phyloP scores from a whole-genome alignment of 768 basidiomycete genomes.

The Goffeauzyma gilvescens region DNA sequence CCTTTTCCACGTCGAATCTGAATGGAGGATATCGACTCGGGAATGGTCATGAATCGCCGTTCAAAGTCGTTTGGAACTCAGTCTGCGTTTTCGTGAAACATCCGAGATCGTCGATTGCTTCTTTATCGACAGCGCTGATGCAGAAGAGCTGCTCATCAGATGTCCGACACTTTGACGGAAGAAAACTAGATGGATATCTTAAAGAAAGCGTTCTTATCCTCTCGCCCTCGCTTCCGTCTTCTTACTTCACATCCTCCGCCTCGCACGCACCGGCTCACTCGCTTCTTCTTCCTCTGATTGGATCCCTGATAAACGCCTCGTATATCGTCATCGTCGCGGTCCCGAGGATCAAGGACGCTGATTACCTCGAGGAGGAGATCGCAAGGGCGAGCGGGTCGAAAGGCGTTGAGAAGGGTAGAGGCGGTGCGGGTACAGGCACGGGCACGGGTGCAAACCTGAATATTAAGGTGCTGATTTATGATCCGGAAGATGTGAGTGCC shows the following conservation, averaged over 20 bases:
- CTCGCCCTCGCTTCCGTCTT: conserved; percentile 22
- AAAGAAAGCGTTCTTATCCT: conserved; percentile 15
- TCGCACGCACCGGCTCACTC: too few species aligned
- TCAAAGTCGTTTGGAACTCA: background rate
- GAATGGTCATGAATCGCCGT: background rate
- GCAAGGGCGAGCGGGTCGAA: too few species aligned
- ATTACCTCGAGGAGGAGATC: conserved; percentile 20
- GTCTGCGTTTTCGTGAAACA: too few species aligned
- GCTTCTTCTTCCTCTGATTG: conserved; percentile 18
- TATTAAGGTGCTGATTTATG: conserved; percentile 23
- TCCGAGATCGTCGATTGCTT: too few species aligned
- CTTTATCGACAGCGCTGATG: too few species aligned
- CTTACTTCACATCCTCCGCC: too few species aligned
- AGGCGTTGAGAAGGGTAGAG: conserved; percentile 1
- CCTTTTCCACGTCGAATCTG: background rate
- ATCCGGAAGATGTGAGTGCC: conserved; percentile 27
- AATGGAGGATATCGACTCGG: background rate
- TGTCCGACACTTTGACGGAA: background rate
- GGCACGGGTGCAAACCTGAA: conserved; percentile 13
- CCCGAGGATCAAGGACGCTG: conserved; percentile 25
- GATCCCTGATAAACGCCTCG: conserved; percentile 19
- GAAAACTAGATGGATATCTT: conserved; percentile 1
- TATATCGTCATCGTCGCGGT: conserved; percentile 29
- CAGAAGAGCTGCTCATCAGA: background rate
- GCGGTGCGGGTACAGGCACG: background rate